Percentiles rank a stretch among this genome's conserved stretches.
Evolutionary conservation across 192 early-diverging fungal species (phyloP).

Genomic region (Oehlia diaphana): DNA sequence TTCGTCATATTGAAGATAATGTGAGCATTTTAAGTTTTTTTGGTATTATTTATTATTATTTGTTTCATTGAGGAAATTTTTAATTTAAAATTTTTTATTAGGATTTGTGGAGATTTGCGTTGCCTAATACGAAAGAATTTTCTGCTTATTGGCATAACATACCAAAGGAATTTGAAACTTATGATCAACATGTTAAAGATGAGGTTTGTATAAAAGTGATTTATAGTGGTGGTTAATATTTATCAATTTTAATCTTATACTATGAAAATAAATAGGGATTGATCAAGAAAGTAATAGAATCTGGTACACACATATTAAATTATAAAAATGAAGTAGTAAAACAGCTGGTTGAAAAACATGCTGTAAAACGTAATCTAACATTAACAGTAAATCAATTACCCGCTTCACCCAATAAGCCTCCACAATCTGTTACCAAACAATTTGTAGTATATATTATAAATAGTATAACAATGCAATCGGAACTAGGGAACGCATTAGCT

Average conservation of each 20-base stretch:
- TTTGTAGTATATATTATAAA: not conserved
- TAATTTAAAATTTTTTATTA: too few species aligned
- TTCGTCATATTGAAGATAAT: slow-evolving; percentile 12
- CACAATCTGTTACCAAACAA: not conserved
- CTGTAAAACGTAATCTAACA: not conserved
- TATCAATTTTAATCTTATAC: too few species aligned
- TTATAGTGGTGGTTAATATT: too few species aligned
- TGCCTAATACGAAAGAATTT: slow-evolving; percentile 8
- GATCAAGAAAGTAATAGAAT: not conserved
- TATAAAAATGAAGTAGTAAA: not conserved
- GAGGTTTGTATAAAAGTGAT: not conserved
- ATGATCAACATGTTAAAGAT: slow-evolving; percentile 3
- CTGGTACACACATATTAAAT: not conserved
- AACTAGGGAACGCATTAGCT: not conserved
- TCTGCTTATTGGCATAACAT: not conserved
- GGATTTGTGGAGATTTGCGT: slow-evolving; percentile 8
- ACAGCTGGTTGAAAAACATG: not conserved
- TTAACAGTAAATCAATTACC: not conserved
- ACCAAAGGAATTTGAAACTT: not conserved
- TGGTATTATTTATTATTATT: too few species aligned
- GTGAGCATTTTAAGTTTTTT: not conserved
- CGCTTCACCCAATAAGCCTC: too few species aligned
- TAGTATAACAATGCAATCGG: not conserved
- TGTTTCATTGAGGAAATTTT: too few species aligned
- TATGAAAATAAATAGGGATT: not conserved